A percentile compares a stretch with the other conserved stretches of the same genome.
Evolutionary conservation across 768 basidiomycete species (phyloP).

Genomic region (Calocera cornea): DNA sequence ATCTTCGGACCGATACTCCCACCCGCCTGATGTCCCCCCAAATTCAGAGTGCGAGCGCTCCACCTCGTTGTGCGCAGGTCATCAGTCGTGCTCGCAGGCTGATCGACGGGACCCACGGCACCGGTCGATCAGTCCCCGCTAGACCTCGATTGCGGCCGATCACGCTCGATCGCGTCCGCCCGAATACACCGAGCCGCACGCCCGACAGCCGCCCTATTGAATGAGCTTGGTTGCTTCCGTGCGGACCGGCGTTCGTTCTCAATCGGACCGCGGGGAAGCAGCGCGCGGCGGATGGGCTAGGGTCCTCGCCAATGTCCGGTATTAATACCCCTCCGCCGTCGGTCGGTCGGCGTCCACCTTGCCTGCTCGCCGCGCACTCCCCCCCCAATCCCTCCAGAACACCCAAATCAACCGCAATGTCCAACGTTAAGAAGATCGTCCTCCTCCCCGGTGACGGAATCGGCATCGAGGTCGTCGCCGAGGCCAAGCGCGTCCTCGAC

Average conservation of each 20-base stretch:
- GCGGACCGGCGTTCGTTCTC: neutral
- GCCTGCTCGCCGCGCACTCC: neutral
- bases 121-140: neutral
- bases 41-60: neutral
- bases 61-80: neutral
- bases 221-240: neutral
- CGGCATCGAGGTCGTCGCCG: slow-evolving; percentile 39
- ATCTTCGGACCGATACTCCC: neutral
- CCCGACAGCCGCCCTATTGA: neutral
- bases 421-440: slow-evolving; percentile 27
- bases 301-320: slow-evolving; percentile 1
- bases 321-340: neutral
- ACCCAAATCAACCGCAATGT: neutral
- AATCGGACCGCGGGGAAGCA: slow-evolving; percentile 2
- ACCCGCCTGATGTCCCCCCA: neutral
- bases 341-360: neutral
- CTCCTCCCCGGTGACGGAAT: slow-evolving; percentile 44
- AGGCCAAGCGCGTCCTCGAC: slow-evolving; percentile 33
- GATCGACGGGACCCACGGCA: neutral
- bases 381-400: neutral
- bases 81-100: neutral
- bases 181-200: slow-evolving; percentile 2
- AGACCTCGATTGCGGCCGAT: neutral
- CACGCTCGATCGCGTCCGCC: neutral
- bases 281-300: neutral